Evolutionary conservation across 441 rosid species (phyloP), one percentile per base, ranked within the genome.

Genomic region (Biscutella laevigata): DNA sequence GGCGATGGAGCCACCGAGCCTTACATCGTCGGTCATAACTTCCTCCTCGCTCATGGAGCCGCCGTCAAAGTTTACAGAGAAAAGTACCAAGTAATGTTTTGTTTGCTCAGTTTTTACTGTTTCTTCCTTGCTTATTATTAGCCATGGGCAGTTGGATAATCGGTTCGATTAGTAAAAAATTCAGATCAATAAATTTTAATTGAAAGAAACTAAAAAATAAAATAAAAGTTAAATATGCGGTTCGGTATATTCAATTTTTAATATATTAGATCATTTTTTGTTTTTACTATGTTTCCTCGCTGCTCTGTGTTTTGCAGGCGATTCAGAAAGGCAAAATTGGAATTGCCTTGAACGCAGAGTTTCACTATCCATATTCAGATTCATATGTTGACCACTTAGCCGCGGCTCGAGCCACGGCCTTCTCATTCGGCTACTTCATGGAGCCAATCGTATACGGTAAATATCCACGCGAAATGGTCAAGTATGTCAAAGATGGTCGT

Each of bases 1-100:
- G 97, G 97, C 0, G 68, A 89, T 66, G 83, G 90, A 2, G 78
- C 59, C 6, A 77, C 70, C 0, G 95, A 88, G 64, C 95, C 97
- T 1, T 88, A 88, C 26, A 14, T 77, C 7, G 88, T 74, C 0
- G 30, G 80, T 1, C 95, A 88, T 51, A 29, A 86, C 49, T 74
- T 45, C 33, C 76, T 88, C 62, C 88, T 88, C 51, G 69, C 92
- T 38, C 95, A 86, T 59, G 90, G 83, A 9, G 64, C 76, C 4
- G 88, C 80, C 0, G 92, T 78, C 0, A 38, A 77, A 32, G 33
- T 80, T 25, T 86, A 88, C 64, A 75, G 48, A 35, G 49, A 66
- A 1, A 79, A 77, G 27, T 81, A 79, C 37, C 70, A 74, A 76
- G 95, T 83, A 7, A 32, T 22, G 9, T 32, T n/a, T n/a, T n/a